Evolutionary conservation across 78 protist genomes (phyloP), one percentile per base, ranked within the genome.

Genomic region (Tieghemostelium lacteum): DNA sequence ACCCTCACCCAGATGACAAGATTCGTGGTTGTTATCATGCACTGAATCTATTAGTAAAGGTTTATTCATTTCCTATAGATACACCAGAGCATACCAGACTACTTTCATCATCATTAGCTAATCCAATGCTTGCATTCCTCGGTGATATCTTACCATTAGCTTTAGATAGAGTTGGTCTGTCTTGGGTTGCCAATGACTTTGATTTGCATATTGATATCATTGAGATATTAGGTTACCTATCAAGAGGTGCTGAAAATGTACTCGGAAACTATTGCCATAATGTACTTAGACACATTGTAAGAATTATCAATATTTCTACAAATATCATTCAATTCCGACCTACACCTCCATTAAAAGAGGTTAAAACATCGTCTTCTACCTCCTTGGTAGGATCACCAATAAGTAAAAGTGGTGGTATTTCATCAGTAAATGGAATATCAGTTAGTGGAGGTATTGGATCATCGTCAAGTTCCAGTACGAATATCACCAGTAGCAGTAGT

Each of bases 111-210:
- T 39, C 52, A 5, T 24, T 69, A 0, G 45, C 76, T 0, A 83
- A 83, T 58, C 91, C 73, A 70, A 83, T 83, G 91, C 28, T 83
- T 17, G 40, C 78, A 1, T 83, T 83, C 52, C 71, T 83, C 10
- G 91, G 91, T 8, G 91, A 83, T 45, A 83, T 83, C 14, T 31
- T 83, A n/a, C 91, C 91, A n/a, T 42, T 83, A 42, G 91, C 91
- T 16, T 60, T 83, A 52, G 91, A 83, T 33, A 58, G 91, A 20
- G 91, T 83, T 28, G 91, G 91, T 33, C n/a, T 83, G 1, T 69
- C 91, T 8, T 83, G 91, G 91, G 75, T 83, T 33, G 76, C 91
- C n/a, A 83, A 66, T 3, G 91, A 83, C 31, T 83, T 83, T 33
- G 91, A 83, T 33, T 31, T 70, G 14, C 91, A 83, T 33, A 83